These are phyloP conservation scores for Boletus pseudopeckii DNA, from an alignment of 768 basidiomycete genomes.

Conservation along the genomic window DNA sequence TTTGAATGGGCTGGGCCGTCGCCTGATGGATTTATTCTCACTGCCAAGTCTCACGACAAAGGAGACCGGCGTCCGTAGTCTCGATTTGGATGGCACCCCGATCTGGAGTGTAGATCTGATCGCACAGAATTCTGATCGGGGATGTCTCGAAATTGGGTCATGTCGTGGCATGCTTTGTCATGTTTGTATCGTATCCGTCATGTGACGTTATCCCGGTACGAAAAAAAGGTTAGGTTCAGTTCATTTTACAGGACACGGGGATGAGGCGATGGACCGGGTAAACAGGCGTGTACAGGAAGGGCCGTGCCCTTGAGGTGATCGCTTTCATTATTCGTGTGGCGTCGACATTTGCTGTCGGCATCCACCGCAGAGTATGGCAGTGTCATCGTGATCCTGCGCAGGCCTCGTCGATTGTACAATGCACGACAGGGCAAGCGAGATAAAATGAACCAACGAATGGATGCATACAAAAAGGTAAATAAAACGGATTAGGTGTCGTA, in stretches of 20 bases:
- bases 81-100: slow-evolving; percentile 14
- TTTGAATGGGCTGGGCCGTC: slow-evolving; percentile 9
- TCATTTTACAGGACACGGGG: no score
- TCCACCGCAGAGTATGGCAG: slow-evolving; percentile 16
- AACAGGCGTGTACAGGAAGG: slow-evolving; percentile 8
- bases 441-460: slow-evolving; percentile 8
- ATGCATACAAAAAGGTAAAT: background rate
- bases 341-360: slow-evolving; percentile 20
- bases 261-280: no score
- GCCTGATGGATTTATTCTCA: slow-evolving; percentile 11
- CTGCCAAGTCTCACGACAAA: slow-evolving; percentile 1
- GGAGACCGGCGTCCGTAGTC: slow-evolving; percentile 20
- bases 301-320: slow-evolving; percentile 20
- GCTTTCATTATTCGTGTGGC: slow-evolving; percentile 24
- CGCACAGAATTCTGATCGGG: slow-evolving; percentile 36
- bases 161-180: slow-evolving; percentile 15
- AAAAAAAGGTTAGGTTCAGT: slow-evolving; percentile 28
- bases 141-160: slow-evolving; percentile 14
- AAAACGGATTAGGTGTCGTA: background rate
- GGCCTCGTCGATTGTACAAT: no score
- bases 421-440: no score
- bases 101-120: slow-evolving; percentile 31
- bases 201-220: slow-evolving; percentile 23
- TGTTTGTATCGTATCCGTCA: slow-evolving; percentile 18
- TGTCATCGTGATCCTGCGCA: slow-evolving; percentile 10